Evolutionary conservation across 495 filamentous ascomycete genomes (phyloP), one percentile per base, ranked within the genome.

Genomic region (Aspergillus panamensis): DNA sequence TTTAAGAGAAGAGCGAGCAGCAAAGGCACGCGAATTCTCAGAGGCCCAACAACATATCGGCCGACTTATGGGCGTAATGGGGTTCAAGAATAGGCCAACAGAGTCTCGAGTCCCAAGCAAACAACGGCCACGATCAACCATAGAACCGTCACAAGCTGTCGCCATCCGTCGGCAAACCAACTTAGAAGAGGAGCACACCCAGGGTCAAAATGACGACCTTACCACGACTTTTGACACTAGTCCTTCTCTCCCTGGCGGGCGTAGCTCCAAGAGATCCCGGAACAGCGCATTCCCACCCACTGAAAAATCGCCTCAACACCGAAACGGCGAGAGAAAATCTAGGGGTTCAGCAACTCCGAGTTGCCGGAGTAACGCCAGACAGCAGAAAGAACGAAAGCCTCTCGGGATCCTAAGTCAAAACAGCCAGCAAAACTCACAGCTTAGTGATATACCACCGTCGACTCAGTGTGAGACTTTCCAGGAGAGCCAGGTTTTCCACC

Each of bases 21-120:
- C 72, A 17, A 77, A 76, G 57, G 72, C 76, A n/a, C 70, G 71
- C 12, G 77, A 82, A 50, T 77, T 82, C 39, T 72, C 69, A 1
- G 75, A 80, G 51, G 76, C 77, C 14, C 77, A 80, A 55, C 73
- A 80, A 43, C 76, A 80, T 19, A 78, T 78, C 33, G 62, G 75
- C 19, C 71, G 73, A 8, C 61, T 80, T 8, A 79, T 80, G 73
- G 66, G 61, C 16, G 72, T 82, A 3, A 80, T 79, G 76, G 75
- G 73, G 1, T 77, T 73, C 55, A 70, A 69, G 7, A 50, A 65
- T 19, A 62, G 68, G 4, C 45, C 64, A 29, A 56, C 32, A n/a
- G 62, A 64, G n/a, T 49, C 63, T 12, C 61, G 58, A 39, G 31
- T 57, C 21, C 51, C 62, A 17, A 63, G 44, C 53, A 69, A 66